Evolutionary conservation across 257 asterid genomes (phyloP).

Genomic region (Penstemon eatonii): DNA sequence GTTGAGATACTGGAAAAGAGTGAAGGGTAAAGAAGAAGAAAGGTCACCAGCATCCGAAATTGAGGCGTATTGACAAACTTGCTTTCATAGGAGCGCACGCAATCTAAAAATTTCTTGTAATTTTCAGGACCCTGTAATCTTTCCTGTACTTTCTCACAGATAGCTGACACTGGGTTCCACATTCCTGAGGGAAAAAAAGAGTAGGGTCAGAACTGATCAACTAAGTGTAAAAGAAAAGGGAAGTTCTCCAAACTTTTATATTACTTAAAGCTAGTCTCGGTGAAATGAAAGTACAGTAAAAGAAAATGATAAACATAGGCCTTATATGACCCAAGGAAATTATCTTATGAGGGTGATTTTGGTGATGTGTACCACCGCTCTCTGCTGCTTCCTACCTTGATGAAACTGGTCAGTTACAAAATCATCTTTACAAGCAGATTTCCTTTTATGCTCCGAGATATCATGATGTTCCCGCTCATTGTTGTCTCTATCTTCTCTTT

Average conservation of each 20-base stretch:
- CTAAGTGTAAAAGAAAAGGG: constrained; percentile 2
- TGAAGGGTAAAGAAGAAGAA: not conserved
- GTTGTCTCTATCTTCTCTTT: constrained; percentile 47
- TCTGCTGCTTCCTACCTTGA: constrained; percentile 50
- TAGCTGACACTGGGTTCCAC: constrained; percentile 34
- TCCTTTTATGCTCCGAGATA: constrained; percentile 42
- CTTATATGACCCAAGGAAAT: constrained; percentile 7
- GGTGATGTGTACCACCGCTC: constrained; percentile 7
- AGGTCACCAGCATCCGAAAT: constrained; percentile 36
- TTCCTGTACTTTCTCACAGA: constrained; percentile 46
- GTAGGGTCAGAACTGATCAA: constrained; percentile 10
- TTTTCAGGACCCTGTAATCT: constrained; percentile 32
- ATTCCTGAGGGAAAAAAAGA: constrained; percentile 25
- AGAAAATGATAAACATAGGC: constrained; percentile 16
- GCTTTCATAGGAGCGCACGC: constrained; percentile 40
- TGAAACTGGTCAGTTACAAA: constrained; percentile 49
- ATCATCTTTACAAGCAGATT: constrained; percentile 51
- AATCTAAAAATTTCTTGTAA: constrained; percentile 43
- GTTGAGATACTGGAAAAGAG: not conserved
- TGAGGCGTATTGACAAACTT: constrained; percentile 37
- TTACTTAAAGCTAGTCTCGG: not conserved
- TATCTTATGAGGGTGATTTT: constrained; percentile 22
- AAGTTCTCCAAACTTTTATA: constrained; percentile 11
- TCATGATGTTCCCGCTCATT: constrained; percentile 54
- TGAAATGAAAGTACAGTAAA: constrained; percentile 24